Evolutionary conservation across 129 eudicot species (phyloP).

Genomic region (Pulicaria dysenterica): DNA sequence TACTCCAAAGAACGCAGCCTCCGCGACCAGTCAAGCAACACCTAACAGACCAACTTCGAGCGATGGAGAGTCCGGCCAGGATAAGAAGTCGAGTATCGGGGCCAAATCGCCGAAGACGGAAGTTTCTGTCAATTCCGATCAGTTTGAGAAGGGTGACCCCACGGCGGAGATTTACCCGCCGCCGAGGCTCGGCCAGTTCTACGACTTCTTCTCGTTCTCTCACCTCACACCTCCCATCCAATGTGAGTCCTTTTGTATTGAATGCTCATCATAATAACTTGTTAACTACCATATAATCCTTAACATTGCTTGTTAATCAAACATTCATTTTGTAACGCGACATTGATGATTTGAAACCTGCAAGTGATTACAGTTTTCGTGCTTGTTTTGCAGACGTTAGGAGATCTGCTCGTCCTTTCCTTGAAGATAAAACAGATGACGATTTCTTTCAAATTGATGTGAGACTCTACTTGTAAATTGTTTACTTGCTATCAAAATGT

Average conservation of each 20-base stretch:
- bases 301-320: background rate
- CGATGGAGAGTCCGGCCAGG: constrained; percentile 47
- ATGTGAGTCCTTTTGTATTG: constrained; percentile 47
- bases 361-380: background rate
- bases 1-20: constrained; percentile 45
- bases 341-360: background rate
- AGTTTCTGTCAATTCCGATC: constrained; percentile 32
- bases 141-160: constrained; percentile 62
- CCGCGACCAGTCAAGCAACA: constrained; percentile 34
- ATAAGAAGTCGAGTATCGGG: constrained; percentile 31
- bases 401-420: constrained; percentile 86
- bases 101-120: constrained; percentile 49
- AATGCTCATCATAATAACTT: background rate
- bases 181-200: constrained; percentile 90
- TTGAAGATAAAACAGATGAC: constrained; percentile 85
- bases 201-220: constrained; percentile 94
- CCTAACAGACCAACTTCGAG: constrained; percentile 41
- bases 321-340: background rate
- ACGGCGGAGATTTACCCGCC: constrained; percentile 78
- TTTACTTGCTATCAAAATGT: constrained; percentile 18
- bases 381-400: constrained; percentile 74
- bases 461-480: constrained; percentile 38
- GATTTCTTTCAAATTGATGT: constrained; percentile 94
- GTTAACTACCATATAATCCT: background rate
- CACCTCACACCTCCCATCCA: constrained; percentile 91